phyloP scores from a whole-genome alignment of 805 yeast genomes.

The Candida succiphila region DNA sequence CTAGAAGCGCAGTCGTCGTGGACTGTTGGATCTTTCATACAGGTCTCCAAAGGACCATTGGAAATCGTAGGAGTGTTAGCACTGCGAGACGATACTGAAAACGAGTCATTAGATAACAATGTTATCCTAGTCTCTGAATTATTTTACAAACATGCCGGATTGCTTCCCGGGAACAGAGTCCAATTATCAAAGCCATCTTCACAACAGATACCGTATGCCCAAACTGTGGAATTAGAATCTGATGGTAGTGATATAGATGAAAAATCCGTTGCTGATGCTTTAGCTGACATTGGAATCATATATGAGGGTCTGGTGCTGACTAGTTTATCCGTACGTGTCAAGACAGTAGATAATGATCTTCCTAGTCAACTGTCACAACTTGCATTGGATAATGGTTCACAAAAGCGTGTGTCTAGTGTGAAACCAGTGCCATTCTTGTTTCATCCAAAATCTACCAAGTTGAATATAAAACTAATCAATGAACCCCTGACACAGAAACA shows the following conservation, averaged over 20 bases:
- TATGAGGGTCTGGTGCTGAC: slow-evolving; percentile 35
- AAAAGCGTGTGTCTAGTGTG: background rate
- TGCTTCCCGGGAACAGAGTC: slow-evolving; percentile 22
- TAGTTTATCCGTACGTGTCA: slow-evolving; percentile 13
- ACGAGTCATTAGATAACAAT: slow-evolving; percentile 11
- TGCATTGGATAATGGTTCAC: background rate
- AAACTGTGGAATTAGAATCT: slow-evolving; percentile 7
- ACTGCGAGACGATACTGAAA: slow-evolving; percentile 14
- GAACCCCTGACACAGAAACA: slow-evolving; percentile 34
- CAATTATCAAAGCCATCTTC: slow-evolving; percentile 29
- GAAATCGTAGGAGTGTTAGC: slow-evolving; percentile 10
- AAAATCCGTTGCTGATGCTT: slow-evolving; percentile 27
- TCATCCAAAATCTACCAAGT: slow-evolving; percentile 18
- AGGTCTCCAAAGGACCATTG: slow-evolving; percentile 14
- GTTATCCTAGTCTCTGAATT: slow-evolving; percentile 16
- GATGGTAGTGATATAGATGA: slow-evolving; percentile 7
- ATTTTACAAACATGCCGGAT: slow-evolving; percentile 11
- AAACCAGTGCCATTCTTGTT: slow-evolving; percentile 16
- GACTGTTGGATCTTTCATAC: slow-evolving; percentile 15
- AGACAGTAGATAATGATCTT: slow-evolving; percentile 12
- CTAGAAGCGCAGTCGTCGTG: slow-evolving; percentile 14
- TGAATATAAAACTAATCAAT: slow-evolving; percentile 21
- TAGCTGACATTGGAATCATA: slow-evolving; percentile 49
- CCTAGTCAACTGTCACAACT: background rate
- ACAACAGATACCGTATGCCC: slow-evolving; percentile 11